Evolutionary conservation across 179 eudicot species (phyloP).

Genomic region (Beta lomatogona): DNA sequence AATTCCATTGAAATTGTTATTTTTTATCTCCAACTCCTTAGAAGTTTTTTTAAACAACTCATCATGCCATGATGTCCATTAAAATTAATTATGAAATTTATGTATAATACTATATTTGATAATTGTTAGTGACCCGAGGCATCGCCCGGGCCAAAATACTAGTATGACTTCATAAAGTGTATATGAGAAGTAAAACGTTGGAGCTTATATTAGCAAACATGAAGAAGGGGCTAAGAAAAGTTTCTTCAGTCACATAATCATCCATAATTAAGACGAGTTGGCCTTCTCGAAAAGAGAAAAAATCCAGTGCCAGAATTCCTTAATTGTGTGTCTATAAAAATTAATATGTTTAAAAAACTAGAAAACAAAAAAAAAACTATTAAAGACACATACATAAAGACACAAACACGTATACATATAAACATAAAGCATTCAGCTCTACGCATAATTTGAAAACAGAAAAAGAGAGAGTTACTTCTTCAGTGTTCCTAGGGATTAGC

Average conservation of each 20-base stretch:
- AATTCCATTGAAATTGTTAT: too few relatives aligned
- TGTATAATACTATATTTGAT: too few relatives aligned
- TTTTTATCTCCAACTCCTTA: too few relatives aligned
- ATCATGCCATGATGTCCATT: too few relatives aligned
- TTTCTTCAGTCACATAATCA: not conserved
- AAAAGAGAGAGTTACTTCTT: conserved; percentile 53
- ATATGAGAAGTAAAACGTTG: not conserved
- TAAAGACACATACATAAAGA: not conserved
- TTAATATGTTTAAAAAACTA: not conserved
- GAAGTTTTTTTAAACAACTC: too few relatives aligned
- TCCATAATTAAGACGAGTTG: not conserved
- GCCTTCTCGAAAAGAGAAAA: not conserved
- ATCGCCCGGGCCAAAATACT: too few relatives aligned
- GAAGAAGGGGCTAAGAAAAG: not conserved
- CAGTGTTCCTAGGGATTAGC: conserved; percentile 75
- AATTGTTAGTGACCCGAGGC: too few relatives aligned
- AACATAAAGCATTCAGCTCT: not conserved
- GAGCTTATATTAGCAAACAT: not conserved
- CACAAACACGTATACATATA: not conserved
- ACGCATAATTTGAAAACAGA: not conserved
- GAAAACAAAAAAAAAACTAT: not conserved
- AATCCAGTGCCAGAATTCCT: not conserved
- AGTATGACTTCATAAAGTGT: not conserved
- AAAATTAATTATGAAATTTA: too few relatives aligned
- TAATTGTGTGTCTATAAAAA: not conserved